Evolutionary conservation across 768 basidiomycete genomes (phyloP), one percentile per base, ranked within the genome.

Genomic region (Pilatotrama ljubarskyi): DNA sequence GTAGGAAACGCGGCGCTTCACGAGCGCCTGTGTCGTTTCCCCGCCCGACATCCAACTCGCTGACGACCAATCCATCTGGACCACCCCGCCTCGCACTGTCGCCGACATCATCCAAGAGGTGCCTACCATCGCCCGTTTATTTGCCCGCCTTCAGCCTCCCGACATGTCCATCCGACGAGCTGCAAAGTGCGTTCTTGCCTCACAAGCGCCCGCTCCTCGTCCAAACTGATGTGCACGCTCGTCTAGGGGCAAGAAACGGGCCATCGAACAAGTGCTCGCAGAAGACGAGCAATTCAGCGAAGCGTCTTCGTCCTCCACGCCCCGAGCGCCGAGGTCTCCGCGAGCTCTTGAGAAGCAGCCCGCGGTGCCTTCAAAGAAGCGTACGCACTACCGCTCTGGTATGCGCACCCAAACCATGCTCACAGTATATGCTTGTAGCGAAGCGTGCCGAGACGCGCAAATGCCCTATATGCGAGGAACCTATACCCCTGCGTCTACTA

Each of bases 391-490:
- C 24, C 6, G 4, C 47, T 32, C 14, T 5, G 41, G 15, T n/a
- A 22, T 2, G 43, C 9, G 6, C 22, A 10, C 44, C n/a, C 22
- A 18, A 13, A 15, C n/a, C 17, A 42, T 13, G 18, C 49, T 20
- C 37, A 35, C 3, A 3, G 13, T 10, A n/a, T 24, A 20, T 26
- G 10, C 38, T 7, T 38, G 8, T 47, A 90, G 88, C 79, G 3
- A 89, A 84, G 70, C 83, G 86, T 43, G 90, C 87, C 17, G 90
- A 91, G 69, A 93, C 88, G 2, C 78, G 84, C 58, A 76, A 77
- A 59, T 93, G 91, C 68, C 91, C 91, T 1, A 82, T 88, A 38
- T 93, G 91, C 73, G 75, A 79, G 14, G 90, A 93, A 69, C 70
- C 70, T 38, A 87, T 93, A 41, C 90, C 91, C 14, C 68, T 91